A percentile compares a stretch with the other conserved stretches of the same genome.
These are phyloP conservation scores for Hericium coralloides DNA, from an alignment of 768 basidiomycete genomes.

Conservation along the genomic window DNA sequence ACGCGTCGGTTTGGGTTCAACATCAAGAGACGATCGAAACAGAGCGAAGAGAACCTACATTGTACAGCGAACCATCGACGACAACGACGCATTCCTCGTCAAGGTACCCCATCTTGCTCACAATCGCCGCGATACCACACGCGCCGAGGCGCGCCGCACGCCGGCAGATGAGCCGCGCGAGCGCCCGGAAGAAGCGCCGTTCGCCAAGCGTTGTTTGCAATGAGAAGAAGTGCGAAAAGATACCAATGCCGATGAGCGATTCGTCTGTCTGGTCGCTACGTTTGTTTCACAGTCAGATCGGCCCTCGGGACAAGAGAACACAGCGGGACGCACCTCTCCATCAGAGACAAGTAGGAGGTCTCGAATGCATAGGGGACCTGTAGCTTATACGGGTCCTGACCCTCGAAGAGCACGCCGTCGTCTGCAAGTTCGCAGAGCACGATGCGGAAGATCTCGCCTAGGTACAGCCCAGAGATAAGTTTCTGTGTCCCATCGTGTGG, in stretches of 20 bases:
- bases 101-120: conserved; percentile 87
- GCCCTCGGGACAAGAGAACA: not conserved
- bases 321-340: conserved; percentile 65
- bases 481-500: conserved; percentile 42
- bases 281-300: not conserved
- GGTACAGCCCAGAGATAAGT: conserved; percentile 92
- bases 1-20: not conserved
- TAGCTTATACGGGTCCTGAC: conserved; percentile 97
- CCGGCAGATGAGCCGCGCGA: conserved; percentile 82
- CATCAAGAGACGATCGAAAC: not conserved
- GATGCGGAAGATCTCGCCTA: conserved; percentile 91
- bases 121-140: conserved; percentile 95
- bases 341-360: conserved; percentile 93
- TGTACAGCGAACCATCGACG: conserved; percentile 90
- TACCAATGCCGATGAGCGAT: conserved; percentile 91
- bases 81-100: conserved; percentile 90
- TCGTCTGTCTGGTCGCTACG: conserved; percentile 91
- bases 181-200: conserved; percentile 92
- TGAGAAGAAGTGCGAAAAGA: conserved; percentile 95
- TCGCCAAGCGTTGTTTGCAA: conserved; percentile 94
- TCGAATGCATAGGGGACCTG: conserved; percentile 90
- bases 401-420: conserved; percentile 93
- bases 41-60: conserved; percentile 42
- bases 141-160: conserved; percentile 87
- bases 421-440: conserved; percentile 94